These are phyloP conservation scores for Penicillium sp. DNA, from an alignment of 2,329 filamentous ascomycete species.

Conservation along the genomic window DNA sequence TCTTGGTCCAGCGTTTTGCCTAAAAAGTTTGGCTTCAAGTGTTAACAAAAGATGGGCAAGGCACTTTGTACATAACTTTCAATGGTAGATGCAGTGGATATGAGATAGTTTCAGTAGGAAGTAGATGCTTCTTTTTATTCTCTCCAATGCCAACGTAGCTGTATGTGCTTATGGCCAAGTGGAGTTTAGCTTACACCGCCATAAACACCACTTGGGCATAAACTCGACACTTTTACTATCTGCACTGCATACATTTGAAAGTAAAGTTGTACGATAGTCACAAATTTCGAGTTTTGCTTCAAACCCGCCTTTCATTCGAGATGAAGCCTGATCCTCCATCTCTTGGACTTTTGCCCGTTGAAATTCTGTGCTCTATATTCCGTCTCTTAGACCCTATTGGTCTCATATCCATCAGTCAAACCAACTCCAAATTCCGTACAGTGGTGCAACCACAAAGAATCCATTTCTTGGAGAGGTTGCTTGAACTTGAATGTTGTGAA, in stretches of 20 bases:
- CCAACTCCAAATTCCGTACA: conserved; percentile 3
- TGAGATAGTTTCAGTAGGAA: neutral
- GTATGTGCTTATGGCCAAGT: neutral
- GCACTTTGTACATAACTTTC: conserved; percentile 19
- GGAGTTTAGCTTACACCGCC: neutral
- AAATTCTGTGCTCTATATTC: conserved; percentile 7
- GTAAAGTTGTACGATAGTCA: neutral
- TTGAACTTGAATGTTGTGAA: conserved; percentile 8
- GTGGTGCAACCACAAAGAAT: conserved; percentile 1
- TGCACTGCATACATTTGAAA: neutral
- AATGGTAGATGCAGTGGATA: conserved; percentile 13
- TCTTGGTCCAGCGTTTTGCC: conserved; percentile 11
- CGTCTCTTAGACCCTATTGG: conserved; percentile 8
- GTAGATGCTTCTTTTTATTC: neutral
- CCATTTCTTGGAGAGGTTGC: conserved; percentile 8
- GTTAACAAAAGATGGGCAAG: conserved; percentile 5
- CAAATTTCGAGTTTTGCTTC: neutral
- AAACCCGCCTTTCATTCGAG: neutral
- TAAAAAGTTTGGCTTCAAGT: conserved; percentile 19
- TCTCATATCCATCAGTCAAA: conserved; percentile 10
- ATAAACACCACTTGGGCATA: neutral
- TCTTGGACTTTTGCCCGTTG: conserved; percentile 2
- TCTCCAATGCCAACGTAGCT: neutral
- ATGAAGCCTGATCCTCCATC: neutral
- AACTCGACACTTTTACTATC: neutral